Evolutionary conservation across 2,329 filamentous ascomycete genomes (phyloP), one percentile per base, ranked within the genome.

Genomic region (Hymenoscyphus occultus): DNA sequence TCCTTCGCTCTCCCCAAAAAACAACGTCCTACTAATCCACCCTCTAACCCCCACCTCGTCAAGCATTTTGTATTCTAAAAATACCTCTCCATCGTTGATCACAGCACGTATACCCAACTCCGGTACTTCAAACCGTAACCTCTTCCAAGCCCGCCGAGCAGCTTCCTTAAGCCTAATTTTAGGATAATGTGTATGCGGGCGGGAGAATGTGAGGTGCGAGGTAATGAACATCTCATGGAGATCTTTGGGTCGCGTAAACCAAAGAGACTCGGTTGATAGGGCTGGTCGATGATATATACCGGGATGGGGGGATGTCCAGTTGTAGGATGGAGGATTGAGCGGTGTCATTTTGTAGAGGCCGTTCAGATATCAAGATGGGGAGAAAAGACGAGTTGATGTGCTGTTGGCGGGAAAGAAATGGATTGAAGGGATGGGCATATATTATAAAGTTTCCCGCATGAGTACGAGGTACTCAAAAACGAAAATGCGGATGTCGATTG

Each of bases 251-350:
- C 65, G 31, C 5, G 58, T 31, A n/a, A 58, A 13, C 70, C 71
- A 72, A 45, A 69, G 64, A 7, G 48, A 60, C 39, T 71, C 70
- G n/a, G 56, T 45, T 13, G 70, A 67, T 5, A 71, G 62, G 19
- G 65, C 59, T 1, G 28, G 64, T 12, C 70, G 70, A 19, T 58
- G 60, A 62, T 67, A 70, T 32, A 61, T 14, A n/a, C 39, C 63
- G 9, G 63, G 45, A 7, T n/a, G 14, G 19, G 51, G 9, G 39
- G 48, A 61, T 7, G 31, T 63, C 69, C 68, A 71, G 12, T 14
- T 13, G 57, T 68, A 70, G 7, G 9, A 28, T 2, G 54, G 7
- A 31, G 42, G 59, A 48, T 13, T 10, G 40, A 61, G 12, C 65
- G 45, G 7, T n/a, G 48, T 28, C 48, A 54, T 54, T 28, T 45